Evolutionary conservation across 1,139 yeast genomes (phyloP), one percentile per base, ranked within the genome.

Genomic region (Hyphopichia wangnamkhiaoensis): DNA sequence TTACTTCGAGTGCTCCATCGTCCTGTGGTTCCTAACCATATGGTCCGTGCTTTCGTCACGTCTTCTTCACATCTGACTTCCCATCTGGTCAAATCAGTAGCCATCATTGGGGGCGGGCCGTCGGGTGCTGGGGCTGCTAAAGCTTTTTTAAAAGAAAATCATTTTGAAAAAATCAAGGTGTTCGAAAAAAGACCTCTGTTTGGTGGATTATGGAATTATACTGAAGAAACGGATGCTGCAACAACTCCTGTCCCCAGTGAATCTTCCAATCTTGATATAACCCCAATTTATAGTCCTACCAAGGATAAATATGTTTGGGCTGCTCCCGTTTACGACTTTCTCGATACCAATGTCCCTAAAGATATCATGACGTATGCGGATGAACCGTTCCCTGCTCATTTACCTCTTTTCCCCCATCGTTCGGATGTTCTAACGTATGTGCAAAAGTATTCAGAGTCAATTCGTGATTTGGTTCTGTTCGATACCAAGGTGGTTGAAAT

Each of bases 331-430:
- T 76, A 76, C 50, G 65, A 68, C 38, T 53, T 64, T 32, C 59
- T 81, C 38, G 84, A 79, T 47, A 79, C 86, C 10, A 81, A 81
- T 51, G 79, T 80, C 31, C 83, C 82, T 14, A 66, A 66, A 40
- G 66, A 64, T 34, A 52, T 79, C 38, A 81, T 81, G 85, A 76
- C 73, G 34, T 80, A 71, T 51, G 69, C 70, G 20, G 69, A 66
- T 31, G 48, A 48, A 13, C 76, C 76, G 14, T 80, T 54, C 37
- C 71, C 30, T 43, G 55, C 6, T 49, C 58, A 19, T 44, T 63
- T 13, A 71, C 80, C 33, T 41, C 71, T 38, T 33, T 81, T 76
- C 47, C 81, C 83, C 3, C 59, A 60, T 21, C 68, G 80, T 41
- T 50, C 61, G 1, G 72, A 72, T 30, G 82, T 81, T 3, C 52